Conservation (phyloP, 1,139 yeast genomes). For the Hanseniaspora sp. region DNA sequence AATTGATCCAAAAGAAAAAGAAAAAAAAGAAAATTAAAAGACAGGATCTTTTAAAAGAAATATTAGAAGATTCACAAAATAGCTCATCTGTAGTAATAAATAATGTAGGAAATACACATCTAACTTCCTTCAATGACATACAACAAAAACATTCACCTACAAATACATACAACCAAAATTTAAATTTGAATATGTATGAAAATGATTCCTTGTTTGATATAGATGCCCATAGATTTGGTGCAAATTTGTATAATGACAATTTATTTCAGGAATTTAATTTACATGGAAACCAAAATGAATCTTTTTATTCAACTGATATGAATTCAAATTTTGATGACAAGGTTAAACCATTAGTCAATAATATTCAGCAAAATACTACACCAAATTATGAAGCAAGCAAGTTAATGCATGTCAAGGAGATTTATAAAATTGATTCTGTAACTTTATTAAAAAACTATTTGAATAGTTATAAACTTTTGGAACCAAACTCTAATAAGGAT, state of each 20-base stretch:
- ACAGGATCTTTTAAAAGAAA: constrained; percentile 11
- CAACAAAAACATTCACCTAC: background rate
- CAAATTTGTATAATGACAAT: constrained; percentile 3
- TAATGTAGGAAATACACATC: background rate
- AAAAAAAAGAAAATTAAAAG: constrained; percentile 13
- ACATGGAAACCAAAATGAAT: background rate
- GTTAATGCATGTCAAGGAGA: background rate
- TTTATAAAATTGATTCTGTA: background rate
- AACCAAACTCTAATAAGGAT: background rate
- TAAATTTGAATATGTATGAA: background rate
- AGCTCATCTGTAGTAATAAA: background rate
- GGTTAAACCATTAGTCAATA: background rate
- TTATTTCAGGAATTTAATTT: background rate
- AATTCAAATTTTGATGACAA: background rate
- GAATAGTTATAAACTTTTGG: background rate
- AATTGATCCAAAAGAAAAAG: background rate
- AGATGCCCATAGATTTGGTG: constrained; percentile 14
- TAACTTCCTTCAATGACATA: background rate
- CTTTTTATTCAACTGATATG: too few relatives aligned
- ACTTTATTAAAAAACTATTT: background rate
- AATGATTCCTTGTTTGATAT: background rate
- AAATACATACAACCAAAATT: background rate
- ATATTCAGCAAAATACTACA: background rate
- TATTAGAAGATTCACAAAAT: constrained; percentile 1
- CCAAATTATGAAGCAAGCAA: too few relatives aligned